Percentiles rank a stretch among this genome's conserved stretches.
These are phyloP conservation scores for Quercus suber DNA, from an alignment of 306 rosid species.

Conservation along the genomic window DNA sequence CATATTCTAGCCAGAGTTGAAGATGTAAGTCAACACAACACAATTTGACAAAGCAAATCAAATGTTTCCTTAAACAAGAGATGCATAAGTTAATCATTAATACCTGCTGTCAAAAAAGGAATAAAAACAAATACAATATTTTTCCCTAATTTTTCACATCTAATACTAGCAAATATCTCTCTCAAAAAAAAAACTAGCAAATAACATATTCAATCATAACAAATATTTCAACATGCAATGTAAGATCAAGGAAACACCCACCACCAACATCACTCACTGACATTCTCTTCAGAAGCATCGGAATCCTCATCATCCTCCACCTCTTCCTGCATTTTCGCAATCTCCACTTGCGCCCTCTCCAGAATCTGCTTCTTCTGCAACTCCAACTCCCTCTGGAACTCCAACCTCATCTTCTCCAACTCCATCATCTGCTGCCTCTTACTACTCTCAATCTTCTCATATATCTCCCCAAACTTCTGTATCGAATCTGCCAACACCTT, in stretches of 20 bases:
- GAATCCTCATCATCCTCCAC: slow-evolving; percentile 38
- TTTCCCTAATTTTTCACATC: background rate
- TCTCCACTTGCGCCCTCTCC: slow-evolving; percentile 69
- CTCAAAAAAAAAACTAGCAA: background rate
- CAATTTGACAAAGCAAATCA: background rate
- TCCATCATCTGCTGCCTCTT: slow-evolving; percentile 92
- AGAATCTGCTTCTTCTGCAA: slow-evolving; percentile 80
- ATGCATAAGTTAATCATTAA: background rate
- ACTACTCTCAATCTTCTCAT: slow-evolving; percentile 76
- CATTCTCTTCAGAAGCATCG: slow-evolving; percentile 39
- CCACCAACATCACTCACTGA: slow-evolving; percentile 40
- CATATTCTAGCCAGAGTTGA: background rate
- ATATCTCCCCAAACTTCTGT: slow-evolving; percentile 71
- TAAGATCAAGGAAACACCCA: slow-evolving; percentile 12
- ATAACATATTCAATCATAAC: slow-evolving; percentile 10
- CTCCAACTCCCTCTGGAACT: slow-evolving; percentile 68
- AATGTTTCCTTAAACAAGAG: background rate
- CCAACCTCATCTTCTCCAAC: slow-evolving; percentile 73
- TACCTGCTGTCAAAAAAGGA: background rate
- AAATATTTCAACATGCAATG: slow-evolving; percentile 15
- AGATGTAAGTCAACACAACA: background rate
- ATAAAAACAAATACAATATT: background rate
- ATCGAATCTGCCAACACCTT: slow-evolving; percentile 66
- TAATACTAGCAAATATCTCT: background rate
- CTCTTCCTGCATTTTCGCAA: slow-evolving; percentile 58